A percentile compares a stretch with the other conserved stretches of the same genome.
Evolutionary conservation across 2,329 filamentous ascomycete genomes (phyloP).

Genomic region (Aspergillus intermedius): DNA sequence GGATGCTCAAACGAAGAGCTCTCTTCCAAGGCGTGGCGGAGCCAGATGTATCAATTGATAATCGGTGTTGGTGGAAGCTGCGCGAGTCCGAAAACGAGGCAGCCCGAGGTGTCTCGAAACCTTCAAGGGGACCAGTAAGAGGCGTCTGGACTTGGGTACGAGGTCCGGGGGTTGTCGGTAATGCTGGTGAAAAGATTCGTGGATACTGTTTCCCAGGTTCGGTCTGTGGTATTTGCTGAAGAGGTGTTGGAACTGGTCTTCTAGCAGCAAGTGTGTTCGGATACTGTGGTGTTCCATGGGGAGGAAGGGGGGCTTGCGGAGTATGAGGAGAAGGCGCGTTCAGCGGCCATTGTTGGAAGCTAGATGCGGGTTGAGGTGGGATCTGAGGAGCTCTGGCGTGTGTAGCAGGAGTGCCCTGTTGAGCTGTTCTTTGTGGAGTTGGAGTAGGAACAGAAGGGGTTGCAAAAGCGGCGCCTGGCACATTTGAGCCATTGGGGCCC

Average conservation of each 20-base stretch:
- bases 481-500: conserved; percentile 15
- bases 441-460: conserved; percentile 6
- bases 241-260: conserved; percentile 14
- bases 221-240: conserved; percentile 12
- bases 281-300: conserved; percentile 13
- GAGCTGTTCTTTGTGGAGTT: conserved; percentile 4
- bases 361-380: conserved; percentile 23
- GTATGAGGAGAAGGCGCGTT: conserved; percentile 25
- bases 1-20: conserved; percentile 28
- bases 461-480: conserved; percentile 10
- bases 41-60: conserved; percentile 34
- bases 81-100: conserved; percentile 18
- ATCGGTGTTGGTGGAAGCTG: conserved; percentile 22
- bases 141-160: neutral
- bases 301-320: conserved; percentile 19
- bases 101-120: conserved; percentile 24
- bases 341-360: conserved; percentile 33
- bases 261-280: conserved; percentile 10
- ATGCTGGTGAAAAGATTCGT: conserved; percentile 10
- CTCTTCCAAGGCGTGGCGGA: conserved; percentile 41
- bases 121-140: neutral
- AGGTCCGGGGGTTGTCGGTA: conserved; percentile 17
- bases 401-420: conserved; percentile 10
- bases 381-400: conserved; percentile 13
- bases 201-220: conserved; percentile 11